Base-by-base conservation (phyloP, 202 grass and related monocot genomes). In the Saccharum hybrid region DNA sequence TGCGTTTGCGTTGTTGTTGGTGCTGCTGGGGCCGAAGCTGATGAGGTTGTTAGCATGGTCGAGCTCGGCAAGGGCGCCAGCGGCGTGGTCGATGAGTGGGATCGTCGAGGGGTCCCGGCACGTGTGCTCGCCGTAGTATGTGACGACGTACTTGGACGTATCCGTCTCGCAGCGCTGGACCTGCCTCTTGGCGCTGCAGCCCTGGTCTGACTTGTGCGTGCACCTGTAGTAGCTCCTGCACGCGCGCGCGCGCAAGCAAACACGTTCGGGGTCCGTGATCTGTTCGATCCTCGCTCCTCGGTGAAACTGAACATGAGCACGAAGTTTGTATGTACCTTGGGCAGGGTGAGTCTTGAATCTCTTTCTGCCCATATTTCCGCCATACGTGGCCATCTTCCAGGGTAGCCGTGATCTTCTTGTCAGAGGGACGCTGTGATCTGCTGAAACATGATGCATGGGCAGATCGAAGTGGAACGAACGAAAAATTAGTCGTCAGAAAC, bases 311-410 rank as follows among this genome's bases (percentile, higher is more conserved):
- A 36, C 34, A 37, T 9, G 10, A 15, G 3, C 37, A 30, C 16
- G 21, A 72, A 11, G 13, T 61, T 6, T 6, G 9, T 21, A 13
- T 7, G 6, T 69, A 94, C 92, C 86, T 92, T 33, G 83, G 77
- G n/a, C 90, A 10, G 3, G 31, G 2, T 23, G 84, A 86, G 34
- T 82, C 86, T 39, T 93, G 88, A 74, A 94, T 94, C 0, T 86
- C 74, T 68, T 97, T 97, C 86, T 93, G 94, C 57, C 92, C 94
- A 38, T 94, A 97, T 86, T 97, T 97, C 30, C 94, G 85, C 94
- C 94, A 97, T 1, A 79, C 30, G 5, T 94, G 84, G 13, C 90
- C 90, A 67, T 97, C 94, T 1, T 85, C 87, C 30, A 91, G 46
- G 2, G 74, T 85, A n/a, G 49, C 3, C 4, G 66, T 60, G 49